Evolutionary conservation across 2,329 filamentous ascomycete genomes (phyloP), one percentile per base, ranked within the genome.

Genomic region (Fusarium liriodendri): DNA sequence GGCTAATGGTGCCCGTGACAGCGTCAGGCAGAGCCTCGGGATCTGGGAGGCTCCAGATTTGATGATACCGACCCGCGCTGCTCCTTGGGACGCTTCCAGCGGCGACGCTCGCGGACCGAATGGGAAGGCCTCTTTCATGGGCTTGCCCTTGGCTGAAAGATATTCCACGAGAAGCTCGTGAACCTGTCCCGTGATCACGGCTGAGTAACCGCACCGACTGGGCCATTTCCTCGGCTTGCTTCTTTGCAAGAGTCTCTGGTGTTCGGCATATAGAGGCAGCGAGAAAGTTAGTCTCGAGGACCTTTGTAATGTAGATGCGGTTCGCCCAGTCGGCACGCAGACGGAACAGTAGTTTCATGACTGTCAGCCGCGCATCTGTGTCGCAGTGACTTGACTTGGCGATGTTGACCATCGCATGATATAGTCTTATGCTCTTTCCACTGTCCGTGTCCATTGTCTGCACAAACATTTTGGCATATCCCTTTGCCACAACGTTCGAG

Each of bases 271-370:
- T 84, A 8, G 92, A 88, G 18, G 90, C 88, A 32, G 95, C 94
- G 27, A 98, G 85, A 62, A 90, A 90, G 73, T 92, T 90, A 32
- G 91, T 93, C 79, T 97, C 94, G 2, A 92, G 90, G 33, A 90
- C 89, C 37, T 89, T 84, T 9, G 91, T 91, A 62, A 98, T 85
- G 67, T 93, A 94, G 5, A 98, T 88, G 52, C 92, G 89, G 74
- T 95, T 90, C 11, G 93, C 90, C 80, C 93, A 94, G 82, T 98
- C 95, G 25, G 95, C 94, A 67, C 95, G 90, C 33, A 98, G 85
- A 50, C 95, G 91, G 80, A 97, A 96, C 3, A 98, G 85, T 50
- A 96, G 83, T 77, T 94, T 95, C 86, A 95, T 90, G 3, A 92
- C 91, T 14, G 91, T 92, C 29, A 97, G 84, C 8, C 94, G 91